A percentile compares a stretch with the other conserved stretches of the same genome.
Evolutionary conservation across 495 filamentous ascomycete species (phyloP).

Genomic region (Haplographium delicatum): DNA sequence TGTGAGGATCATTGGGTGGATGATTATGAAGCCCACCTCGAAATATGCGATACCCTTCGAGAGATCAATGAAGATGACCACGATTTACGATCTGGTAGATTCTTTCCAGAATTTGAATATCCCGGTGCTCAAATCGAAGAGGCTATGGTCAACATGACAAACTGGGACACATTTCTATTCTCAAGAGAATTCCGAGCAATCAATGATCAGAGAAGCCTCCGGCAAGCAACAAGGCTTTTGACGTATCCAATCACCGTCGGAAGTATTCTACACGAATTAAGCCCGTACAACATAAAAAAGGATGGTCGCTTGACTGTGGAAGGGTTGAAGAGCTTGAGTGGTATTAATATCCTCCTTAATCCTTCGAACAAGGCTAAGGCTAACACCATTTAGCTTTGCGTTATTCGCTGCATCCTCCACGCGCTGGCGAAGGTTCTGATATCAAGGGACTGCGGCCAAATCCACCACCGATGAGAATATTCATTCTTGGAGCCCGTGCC

Average conservation of each 20-base stretch:
- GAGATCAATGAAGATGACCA: constrained; percentile 99
- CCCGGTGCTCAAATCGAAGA: constrained; percentile 86
- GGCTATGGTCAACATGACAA: constrained; percentile 91
- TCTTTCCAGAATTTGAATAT: constrained; percentile 92
- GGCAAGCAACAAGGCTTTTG: constrained; percentile 85
- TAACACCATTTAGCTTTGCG: constrained; percentile 60
- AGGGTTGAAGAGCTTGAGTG: constrained; percentile 86
- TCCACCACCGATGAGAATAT: constrained; percentile 83
- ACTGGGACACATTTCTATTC: constrained; percentile 96
- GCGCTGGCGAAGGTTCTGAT: constrained; percentile 63
- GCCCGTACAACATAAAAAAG: constrained; percentile 75
- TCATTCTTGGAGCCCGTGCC: constrained; percentile 91
- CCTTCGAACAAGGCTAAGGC: not conserved
- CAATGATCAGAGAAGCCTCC: constrained; percentile 77
- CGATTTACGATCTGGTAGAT: constrained; percentile 81
- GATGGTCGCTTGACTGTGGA: constrained; percentile 73
- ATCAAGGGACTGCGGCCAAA: constrained; percentile 76
- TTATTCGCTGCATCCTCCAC: constrained; percentile 87
- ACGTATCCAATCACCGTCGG: constrained; percentile 91
- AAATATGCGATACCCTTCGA: constrained; percentile 84
- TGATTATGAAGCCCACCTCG: constrained; percentile 85
- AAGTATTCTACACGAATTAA: constrained; percentile 88
- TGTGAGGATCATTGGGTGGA: constrained; percentile 90
- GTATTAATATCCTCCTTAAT: constrained; percentile 42
- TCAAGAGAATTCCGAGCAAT: constrained; percentile 83